A percentile compares a stretch with the other conserved stretches of the same genome.
These are phyloP conservation scores for Buddleja alternifolia DNA, from an alignment of 257 asterid species.

Conservation along the genomic window DNA sequence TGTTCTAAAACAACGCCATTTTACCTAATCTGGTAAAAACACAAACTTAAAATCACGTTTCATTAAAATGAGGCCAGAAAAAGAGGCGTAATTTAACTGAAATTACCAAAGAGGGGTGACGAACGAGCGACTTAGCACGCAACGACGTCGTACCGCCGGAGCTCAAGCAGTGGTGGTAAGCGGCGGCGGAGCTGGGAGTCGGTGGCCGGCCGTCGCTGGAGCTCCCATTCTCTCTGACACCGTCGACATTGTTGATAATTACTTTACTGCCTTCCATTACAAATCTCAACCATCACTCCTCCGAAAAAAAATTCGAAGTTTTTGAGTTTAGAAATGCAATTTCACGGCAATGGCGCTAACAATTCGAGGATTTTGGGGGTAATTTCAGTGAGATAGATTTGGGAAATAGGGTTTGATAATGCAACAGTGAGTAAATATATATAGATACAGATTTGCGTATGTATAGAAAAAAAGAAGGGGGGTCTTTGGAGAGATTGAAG, in stretches of 20 bases:
- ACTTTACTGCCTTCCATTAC: slow-evolving; percentile 83
- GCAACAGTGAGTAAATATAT: slow-evolving; percentile 1
- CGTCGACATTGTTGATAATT: slow-evolving; percentile 46
- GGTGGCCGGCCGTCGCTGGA: slow-evolving; percentile 81
- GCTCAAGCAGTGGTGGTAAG: slow-evolving; percentile 47
- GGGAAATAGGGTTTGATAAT: slow-evolving; percentile 53
- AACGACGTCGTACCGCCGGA: slow-evolving; percentile 42
- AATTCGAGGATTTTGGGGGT: slow-evolving; percentile 13
- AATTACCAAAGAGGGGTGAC: slow-evolving; percentile 74
- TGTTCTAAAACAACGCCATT: slow-evolving; percentile 20
- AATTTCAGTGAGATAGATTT: slow-evolving; percentile 26
- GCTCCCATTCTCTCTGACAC: slow-evolving; percentile 44
- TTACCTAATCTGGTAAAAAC: too few relatives aligned
- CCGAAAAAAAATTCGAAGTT: slow-evolving; percentile 15
- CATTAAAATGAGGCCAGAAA: neutral
- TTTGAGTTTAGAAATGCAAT: slow-evolving; percentile 10
- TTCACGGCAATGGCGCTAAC: slow-evolving; percentile 15
- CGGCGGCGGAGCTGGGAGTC: slow-evolving; percentile 49
- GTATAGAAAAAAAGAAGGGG: slow-evolving; percentile 22
- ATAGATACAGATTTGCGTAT: slow-evolving; percentile 23
- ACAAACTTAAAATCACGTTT: neutral
- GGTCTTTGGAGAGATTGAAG: slow-evolving; percentile 12
- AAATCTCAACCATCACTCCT: slow-evolving; percentile 67
- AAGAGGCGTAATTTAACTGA: neutral
- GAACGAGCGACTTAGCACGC: slow-evolving; percentile 54